Percentiles rank a stretch among this genome's conserved stretches.
Conservation (phyloP, 768 basidiomycete species). For the Cystoderma amianthinum region DNA sequence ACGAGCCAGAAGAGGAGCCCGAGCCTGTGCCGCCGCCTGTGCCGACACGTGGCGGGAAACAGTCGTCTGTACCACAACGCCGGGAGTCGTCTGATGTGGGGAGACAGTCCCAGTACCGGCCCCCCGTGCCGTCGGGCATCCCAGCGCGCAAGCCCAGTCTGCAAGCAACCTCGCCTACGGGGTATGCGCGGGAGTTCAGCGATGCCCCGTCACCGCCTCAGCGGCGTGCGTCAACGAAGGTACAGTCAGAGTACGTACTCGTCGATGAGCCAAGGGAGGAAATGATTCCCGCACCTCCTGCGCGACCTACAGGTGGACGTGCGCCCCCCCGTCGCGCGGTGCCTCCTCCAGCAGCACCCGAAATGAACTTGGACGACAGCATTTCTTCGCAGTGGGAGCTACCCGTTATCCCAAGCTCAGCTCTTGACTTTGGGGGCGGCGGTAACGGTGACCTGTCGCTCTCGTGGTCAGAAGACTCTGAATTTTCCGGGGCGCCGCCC, state of each 20-base stretch:
- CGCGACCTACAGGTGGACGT: slow-evolving; percentile 30
- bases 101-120: slow-evolving; percentile 28
- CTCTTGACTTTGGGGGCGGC: slow-evolving; percentile 46
- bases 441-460: slow-evolving; percentile 43
- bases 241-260: slow-evolving; percentile 53
- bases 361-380: slow-evolving; percentile 24
- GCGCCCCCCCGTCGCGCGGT: slow-evolving; percentile 30
- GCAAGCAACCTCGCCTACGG: slow-evolving; percentile 23
- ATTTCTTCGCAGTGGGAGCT: slow-evolving; percentile 59
- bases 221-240: slow-evolving; percentile 13
- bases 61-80: neutral
- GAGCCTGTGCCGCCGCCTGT: slow-evolving; percentile 49
- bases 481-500: slow-evolving; percentile 4
- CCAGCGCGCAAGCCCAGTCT: slow-evolving; percentile 32
- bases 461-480: slow-evolving; percentile 57
- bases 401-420: slow-evolving; percentile 48
- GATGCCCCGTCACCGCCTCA: slow-evolving; percentile 15
- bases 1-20: slow-evolving; percentile 43
- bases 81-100: slow-evolving; percentile 3
- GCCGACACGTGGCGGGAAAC: slow-evolving; percentile 36
- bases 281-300: slow-evolving; percentile 36
- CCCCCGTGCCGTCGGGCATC: slow-evolving; percentile 36
- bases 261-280: slow-evolving; percentile 45
- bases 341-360: slow-evolving; percentile 16
- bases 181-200: slow-evolving; percentile 30